phyloP scores from a whole-genome alignment of 768 basidiomycete genomes.

The Psilocybe azurescens region DNA sequence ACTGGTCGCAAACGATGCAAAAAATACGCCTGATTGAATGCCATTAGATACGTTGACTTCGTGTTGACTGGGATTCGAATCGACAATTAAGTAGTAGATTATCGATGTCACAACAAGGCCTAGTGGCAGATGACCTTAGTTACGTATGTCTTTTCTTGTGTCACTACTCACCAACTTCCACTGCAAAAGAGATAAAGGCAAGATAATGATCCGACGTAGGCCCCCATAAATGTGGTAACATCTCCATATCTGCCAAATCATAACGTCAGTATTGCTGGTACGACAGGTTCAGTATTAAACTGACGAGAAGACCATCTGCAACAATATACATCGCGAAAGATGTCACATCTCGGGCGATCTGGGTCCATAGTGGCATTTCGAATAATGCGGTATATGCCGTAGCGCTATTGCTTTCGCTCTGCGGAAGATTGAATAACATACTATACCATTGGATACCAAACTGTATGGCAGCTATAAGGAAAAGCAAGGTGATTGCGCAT shows the following conservation, averaged over 20 bases:
- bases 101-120: background rate
- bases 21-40: conserved; percentile 1
- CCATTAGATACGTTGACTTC: background rate
- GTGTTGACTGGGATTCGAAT: background rate
- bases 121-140: background rate
- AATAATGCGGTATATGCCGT: background rate
- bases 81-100: background rate
- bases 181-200: background rate
- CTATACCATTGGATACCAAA: conserved; percentile 5
- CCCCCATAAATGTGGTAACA: conserved; percentile 7
- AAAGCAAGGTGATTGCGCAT: conserved; percentile 7
- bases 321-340: background rate
- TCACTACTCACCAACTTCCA: conserved; percentile 3
- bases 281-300: background rate
- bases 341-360: background rate
- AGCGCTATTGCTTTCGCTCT: background rate
- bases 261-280: background rate
- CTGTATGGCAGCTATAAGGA: background rate
- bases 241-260: conserved; percentile 4
- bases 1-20: conserved; percentile 6
- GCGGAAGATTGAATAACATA: no score
- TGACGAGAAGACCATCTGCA: conserved; percentile 8
- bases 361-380: conserved; percentile 1
- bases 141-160: background rate
- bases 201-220: background rate